Base-by-base conservation (phyloP, 1,284 basidiomycete genomes). In the Trametes sp. region DNA sequence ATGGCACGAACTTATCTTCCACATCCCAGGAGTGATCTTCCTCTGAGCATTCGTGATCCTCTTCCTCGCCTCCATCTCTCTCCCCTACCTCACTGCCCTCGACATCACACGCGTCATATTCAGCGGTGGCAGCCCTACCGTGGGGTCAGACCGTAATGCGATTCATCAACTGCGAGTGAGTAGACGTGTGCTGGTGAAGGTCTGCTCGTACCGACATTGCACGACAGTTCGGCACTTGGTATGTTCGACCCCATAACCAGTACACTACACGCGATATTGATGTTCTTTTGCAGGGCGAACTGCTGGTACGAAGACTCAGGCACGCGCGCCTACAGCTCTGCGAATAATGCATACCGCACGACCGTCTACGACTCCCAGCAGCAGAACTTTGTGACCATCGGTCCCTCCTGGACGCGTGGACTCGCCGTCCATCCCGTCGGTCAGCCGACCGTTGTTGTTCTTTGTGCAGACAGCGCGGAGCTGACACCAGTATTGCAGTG, bases 1-100 rank as follows among this genome's bases (percentile, higher is more conserved):
- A 62, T 70, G 63, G 44, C 66, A 28, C 69, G 69, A 46, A 26
- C n/a, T n/a, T n/a, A n/a, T 60, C 7, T 87, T 89, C 75, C 88
- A 87, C 69, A 80, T 90, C 62, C 86, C 88, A 2, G 88, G 87
- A 31, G 73, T 87, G 38, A 70, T 89, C 63, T 83, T 91, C 72
- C 79, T 92, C 57, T 75, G 74, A 55, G 89, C 91, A 29, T 82
- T 91, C 63, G 81, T 89, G 6, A 82, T 92, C 77, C 36, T n/a
- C n/a, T n/a, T n/a, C n/a, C n/a, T n/a, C n/a, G n/a, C n/a, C n/a
- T n/a, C n/a, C n/a, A n/a, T n/a, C n/a, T n/a, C n/a, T n/a, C n/a
- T n/a, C n/a, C n/a, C n/a, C n/a, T n/a, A n/a, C n/a, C n/a, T n/a
- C n/a, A n/a, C n/a, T n/a, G n/a, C n/a, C n/a, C n/a, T n/a, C n/a